Percentiles rank a stretch among this genome's conserved stretches.
Conservation (phyloP, 129 eudicot genomes). For the Scalesia atractyloides region DNA sequence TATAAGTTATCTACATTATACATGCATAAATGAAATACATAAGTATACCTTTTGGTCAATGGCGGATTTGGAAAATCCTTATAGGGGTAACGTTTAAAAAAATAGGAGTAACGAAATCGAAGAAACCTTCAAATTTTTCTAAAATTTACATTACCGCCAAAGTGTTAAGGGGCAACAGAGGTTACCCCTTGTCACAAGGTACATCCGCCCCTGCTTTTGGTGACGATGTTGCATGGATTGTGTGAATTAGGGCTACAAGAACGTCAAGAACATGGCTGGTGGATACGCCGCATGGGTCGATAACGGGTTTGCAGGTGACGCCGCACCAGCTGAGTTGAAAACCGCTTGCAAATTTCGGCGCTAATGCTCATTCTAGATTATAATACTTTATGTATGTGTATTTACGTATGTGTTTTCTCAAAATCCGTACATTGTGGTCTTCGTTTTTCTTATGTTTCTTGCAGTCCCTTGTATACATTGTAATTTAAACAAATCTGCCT, state of each 20-base stretch:
- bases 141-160: too few species aligned
- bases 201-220: too few species aligned
- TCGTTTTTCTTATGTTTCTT: neutral
- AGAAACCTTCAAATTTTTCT: too few species aligned
- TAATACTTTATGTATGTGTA: neutral
- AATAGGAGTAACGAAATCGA: too few species aligned
- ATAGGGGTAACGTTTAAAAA: too few species aligned
- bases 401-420: neutral
- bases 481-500: neutral
- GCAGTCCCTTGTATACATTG: neutral
- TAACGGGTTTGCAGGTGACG: slow-evolving; percentile 32
- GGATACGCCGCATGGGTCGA: slow-evolving; percentile 62
- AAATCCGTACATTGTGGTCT: neutral
- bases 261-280: slow-evolving; percentile 49
- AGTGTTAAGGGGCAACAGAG: too few species aligned
- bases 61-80: too few species aligned
- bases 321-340: slow-evolving; percentile 44
- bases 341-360: slow-evolving; percentile 49
- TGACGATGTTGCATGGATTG: neutral
- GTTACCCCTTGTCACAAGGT: too few species aligned
- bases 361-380: slow-evolving; percentile 1
- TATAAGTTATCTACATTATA: too few species aligned
- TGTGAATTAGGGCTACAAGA: slow-evolving; percentile 40
- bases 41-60: neutral
- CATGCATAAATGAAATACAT: neutral